A percentile compares a stretch with the other conserved stretches of the same genome.
These are phyloP conservation scores for Backusella westeae DNA, from an alignment of 192 early-diverging fungal genomes.

Conservation along the genomic window DNA sequence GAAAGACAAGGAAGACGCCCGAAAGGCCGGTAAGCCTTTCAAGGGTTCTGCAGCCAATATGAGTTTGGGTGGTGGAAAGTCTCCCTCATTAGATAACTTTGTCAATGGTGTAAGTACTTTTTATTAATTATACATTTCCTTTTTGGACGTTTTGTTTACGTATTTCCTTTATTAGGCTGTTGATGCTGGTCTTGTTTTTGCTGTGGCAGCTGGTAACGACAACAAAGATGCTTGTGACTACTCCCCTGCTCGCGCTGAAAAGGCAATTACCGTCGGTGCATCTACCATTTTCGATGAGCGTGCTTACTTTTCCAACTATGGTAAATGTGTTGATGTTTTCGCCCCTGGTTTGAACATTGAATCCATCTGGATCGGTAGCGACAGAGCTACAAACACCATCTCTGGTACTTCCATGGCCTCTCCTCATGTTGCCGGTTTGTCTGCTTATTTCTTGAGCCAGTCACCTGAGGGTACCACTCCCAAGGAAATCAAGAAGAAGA, in stretches of 20 bases:
- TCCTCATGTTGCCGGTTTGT: slow-evolving; percentile 74
- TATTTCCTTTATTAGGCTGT: slow-evolving; percentile 45
- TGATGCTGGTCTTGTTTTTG: slow-evolving; percentile 71
- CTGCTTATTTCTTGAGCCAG: slow-evolving; percentile 47
- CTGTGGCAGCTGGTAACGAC: slow-evolving; percentile 91
- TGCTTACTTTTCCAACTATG: slow-evolving; percentile 87
- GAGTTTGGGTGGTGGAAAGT: slow-evolving; percentile 86
- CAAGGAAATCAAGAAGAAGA: slow-evolving; percentile 64
- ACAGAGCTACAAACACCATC: slow-evolving; percentile 35
- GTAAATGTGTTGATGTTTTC: slow-evolving; percentile 90
- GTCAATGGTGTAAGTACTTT: slow-evolving; percentile 57
- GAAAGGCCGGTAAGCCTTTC: slow-evolving; percentile 55
- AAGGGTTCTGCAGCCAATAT: slow-evolving; percentile 93
- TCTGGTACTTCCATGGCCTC: slow-evolving; percentile 76
- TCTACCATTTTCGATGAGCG: slow-evolving; percentile 74
- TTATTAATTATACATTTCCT: background rate
- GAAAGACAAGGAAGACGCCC: slow-evolving; percentile 41
- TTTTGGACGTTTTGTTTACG: background rate
- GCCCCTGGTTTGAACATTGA: slow-evolving; percentile 84
- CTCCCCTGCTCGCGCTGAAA: slow-evolving; percentile 78
- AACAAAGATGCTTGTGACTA: slow-evolving; percentile 84
- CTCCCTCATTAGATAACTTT: slow-evolving; percentile 74
- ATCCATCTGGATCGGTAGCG: slow-evolving; percentile 60
- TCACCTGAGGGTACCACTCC: slow-evolving; percentile 42
- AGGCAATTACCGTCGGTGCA: slow-evolving; percentile 91